Evolutionary conservation across 1,139 yeast species (phyloP).

Genomic region (Taiozyma sp.): DNA sequence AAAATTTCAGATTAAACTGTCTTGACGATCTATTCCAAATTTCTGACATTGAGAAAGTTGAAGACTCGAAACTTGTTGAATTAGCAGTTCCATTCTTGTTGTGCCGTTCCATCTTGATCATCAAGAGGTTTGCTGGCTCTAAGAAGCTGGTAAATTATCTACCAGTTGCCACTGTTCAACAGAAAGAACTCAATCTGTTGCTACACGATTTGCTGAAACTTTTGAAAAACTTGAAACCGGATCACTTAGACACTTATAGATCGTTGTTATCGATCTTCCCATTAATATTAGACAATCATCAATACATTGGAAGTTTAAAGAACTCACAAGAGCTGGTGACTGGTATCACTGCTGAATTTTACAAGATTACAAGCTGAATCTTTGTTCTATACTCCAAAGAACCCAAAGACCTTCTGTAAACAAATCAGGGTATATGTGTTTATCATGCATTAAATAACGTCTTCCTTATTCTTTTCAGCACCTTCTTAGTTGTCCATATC

Average conservation of each 20-base stretch:
- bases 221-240: conserved; percentile 17
- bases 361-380: conserved; percentile 12
- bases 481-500: conserved; percentile 5
- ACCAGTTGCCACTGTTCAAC: conserved; percentile 51
- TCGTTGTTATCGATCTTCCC: conserved; percentile 30
- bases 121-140: conserved; percentile 48
- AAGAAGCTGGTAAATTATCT: conserved; percentile 41
- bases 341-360: conserved; percentile 19
- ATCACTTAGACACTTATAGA: conserved; percentile 14
- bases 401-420: neutral
- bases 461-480: neutral
- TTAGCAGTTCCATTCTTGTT: conserved; percentile 35
- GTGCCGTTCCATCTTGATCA: conserved; percentile 43
- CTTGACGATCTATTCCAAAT: conserved; percentile 40
- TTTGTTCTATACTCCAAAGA: neutral
- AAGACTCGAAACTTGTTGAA: conserved; percentile 17
- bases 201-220: conserved; percentile 29
- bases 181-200: conserved; percentile 37
- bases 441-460: neutral
- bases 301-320: conserved; percentile 11
- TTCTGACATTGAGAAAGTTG: conserved; percentile 20
- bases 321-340: conserved; percentile 11
- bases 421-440: neutral
- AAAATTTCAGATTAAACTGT: conserved; percentile 40
- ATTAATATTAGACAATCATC: conserved; percentile 29